Percentiles rank a stretch among this genome's conserved stretches.
Evolutionary conservation across 2,329 filamentous ascomycete species (phyloP).

Genomic region (Aphanocladium album): DNA sequence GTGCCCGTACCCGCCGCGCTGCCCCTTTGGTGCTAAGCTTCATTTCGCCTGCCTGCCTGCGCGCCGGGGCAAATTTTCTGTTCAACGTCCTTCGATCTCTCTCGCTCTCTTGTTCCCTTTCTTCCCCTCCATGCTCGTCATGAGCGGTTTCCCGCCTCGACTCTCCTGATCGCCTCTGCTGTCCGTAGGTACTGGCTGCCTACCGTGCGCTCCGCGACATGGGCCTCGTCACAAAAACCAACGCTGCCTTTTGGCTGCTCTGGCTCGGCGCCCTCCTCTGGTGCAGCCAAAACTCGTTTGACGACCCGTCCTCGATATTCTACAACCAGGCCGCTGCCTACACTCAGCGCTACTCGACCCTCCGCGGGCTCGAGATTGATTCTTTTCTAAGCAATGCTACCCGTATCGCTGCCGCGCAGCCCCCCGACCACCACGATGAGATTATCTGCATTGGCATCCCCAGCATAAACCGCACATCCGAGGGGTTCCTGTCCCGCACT

Average conservation of each 20-base stretch:
- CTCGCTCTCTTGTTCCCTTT: not conserved
- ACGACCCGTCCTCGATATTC: constrained; percentile 32
- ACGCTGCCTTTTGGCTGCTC: constrained; percentile 26
- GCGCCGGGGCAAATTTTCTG: not conserved
- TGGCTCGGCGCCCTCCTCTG: constrained; percentile 25
- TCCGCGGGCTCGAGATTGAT: constrained; percentile 24
- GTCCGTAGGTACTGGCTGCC: not conserved
- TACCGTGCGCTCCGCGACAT: not conserved
- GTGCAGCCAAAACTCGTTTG: constrained; percentile 27
- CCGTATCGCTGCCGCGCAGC: constrained; percentile 1
- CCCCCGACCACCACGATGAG: not conserved
- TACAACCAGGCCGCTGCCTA: constrained; percentile 26
- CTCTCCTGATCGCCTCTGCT: not conserved
- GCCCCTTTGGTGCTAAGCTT: not conserved
- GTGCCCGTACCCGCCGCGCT: not conserved
- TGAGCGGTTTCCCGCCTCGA: constrained; percentile 3
- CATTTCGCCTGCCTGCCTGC: not conserved
- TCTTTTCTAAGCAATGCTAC: constrained; percentile 18
- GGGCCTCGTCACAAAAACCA: constrained; percentile 18
- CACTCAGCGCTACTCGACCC: constrained; percentile 21
- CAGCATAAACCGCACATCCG: constrained; percentile 27
- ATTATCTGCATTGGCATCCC: constrained; percentile 31
- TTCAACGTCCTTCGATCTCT: no score
- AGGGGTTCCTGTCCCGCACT: constrained; percentile 25
- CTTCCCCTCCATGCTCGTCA: not conserved